Base-by-base conservation (phyloP, 305 asterid species). In the Stenogyne calaminthoides region DNA sequence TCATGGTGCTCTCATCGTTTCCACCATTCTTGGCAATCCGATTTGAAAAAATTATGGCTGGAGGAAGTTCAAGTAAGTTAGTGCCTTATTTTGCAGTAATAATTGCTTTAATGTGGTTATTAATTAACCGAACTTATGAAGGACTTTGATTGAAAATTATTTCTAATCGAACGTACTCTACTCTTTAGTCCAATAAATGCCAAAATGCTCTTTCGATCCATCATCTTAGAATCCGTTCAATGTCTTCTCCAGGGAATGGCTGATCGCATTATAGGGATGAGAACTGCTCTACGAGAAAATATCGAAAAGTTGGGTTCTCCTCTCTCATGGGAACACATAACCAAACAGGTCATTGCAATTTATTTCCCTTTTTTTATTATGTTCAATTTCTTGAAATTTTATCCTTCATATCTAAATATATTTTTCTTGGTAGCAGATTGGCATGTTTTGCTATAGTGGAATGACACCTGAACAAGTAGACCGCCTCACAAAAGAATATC, bases 361-460 rank as follows among this genome's bases (percentile, higher is more conserved):
- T 57, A 25, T 36, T 75, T 25, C 60, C 32, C 61, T 47, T 11
- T 29, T 27, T 27, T 39, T 25, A 42, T 52, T 22, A 67, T 22
- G 5, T 64, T 37, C 3, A 36, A 40, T 65, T n/a, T n/a, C n/a
- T n/a, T n/a, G n/a, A n/a, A n/a, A n/a, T n/a, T n/a, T n/a, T n/a
- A n/a, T n/a, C n/a, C 25, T 42, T 46, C 40, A 69, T 40, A 11
- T 59, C 44, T 3, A 62, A 54, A 69, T 9, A 22, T 25, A 11
- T 39, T 29, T 61, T 7, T 18, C n/a, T 70, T 71, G 42, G 25
- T 44, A 25, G 70, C 92, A 94, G 99, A 92, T 94, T 70, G 99
- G 99, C 76, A 94, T 94, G 99, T 94, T 94, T 77, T 94, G 99
- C 88, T 94, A 87, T 66, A 94, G 99, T 65, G 99, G 99, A 70